Base-by-base conservation (phyloP, 805 yeast genomes). In the Candida montana region DNA sequence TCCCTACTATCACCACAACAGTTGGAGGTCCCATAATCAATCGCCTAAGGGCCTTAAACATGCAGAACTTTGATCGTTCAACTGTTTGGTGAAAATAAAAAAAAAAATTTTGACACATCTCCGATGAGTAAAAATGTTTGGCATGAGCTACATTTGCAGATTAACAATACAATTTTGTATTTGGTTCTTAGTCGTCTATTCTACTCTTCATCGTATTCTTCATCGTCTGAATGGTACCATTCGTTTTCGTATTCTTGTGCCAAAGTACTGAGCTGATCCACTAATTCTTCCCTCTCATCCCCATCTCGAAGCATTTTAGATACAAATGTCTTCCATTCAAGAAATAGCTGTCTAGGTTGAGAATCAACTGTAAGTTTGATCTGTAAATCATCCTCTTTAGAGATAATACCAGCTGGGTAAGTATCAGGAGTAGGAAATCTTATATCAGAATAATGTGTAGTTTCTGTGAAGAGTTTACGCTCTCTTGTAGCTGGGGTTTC, bases 1-100 rank as follows among this genome's bases (percentile, higher is more conserved):
- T 90, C 0, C 99, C 99, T 4, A 85, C 83, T 15, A 86, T 75
- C 13, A 87, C 78, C 21, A 84, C 71, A 5, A 86, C 60, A 41
- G 68, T 70, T 15, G 49, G 43, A n/a, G 40, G 40, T 5, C 54
- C 47, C 54, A 51, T 52, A 5, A 51, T 37, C 3, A 46, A 7
- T 29, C 39, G 24, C 23, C 19, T 37, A 2, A 51, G 15, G 8
- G 18, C 13, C 9, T 18, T 32, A 16, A 49, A 33, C 54, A 51
- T 51, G 16, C 27, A 26, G 19, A 12, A 9, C n/a, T 26, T 26
- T 8, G 13, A 26, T 7, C 24, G 8, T 9, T 17, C 18, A 15
- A 7, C 7, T 13, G 28, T 28, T 9, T n/a, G 29, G 12, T 33
- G 36, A 21, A 32, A 7, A 15, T 13, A 3, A 17, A 17, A 29